A percentile compares a stretch with the other conserved stretches of the same genome.
phyloP scores from a whole-genome alignment of 208 protist genomes.

The Trypanosoma caninum region DNA sequence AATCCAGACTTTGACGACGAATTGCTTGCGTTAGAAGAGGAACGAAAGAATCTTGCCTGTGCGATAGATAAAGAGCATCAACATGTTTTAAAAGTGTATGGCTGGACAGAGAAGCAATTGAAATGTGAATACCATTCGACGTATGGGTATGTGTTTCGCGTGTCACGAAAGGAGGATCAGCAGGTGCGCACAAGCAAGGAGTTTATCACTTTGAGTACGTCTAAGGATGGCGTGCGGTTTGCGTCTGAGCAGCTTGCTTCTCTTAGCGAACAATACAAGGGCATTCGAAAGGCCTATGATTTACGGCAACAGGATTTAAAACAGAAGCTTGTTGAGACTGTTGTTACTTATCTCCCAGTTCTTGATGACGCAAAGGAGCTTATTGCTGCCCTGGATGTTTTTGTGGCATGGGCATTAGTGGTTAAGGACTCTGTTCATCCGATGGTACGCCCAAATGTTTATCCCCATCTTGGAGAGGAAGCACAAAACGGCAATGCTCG shows the following conservation, averaged over 20 bases:
- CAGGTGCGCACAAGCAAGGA: slow-evolving; percentile 76
- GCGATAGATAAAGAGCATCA: slow-evolving; percentile 81
- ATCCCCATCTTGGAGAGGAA: not conserved
- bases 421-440: slow-evolving; percentile 79
- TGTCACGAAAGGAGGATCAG: slow-evolving; percentile 90
- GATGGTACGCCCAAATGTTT: slow-evolving; percentile 90
- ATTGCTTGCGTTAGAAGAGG: slow-evolving; percentile 77
- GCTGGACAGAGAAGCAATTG: slow-evolving; percentile 88
- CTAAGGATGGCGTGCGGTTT: slow-evolving; percentile 96
- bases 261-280: slow-evolving; percentile 81
- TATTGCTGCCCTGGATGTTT: slow-evolving; percentile 95
- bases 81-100: slow-evolving; percentile 55
- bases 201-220: slow-evolving; percentile 79
- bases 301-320: slow-evolving; percentile 84
- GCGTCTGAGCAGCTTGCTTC: slow-evolving; percentile 76
- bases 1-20: slow-evolving; percentile 93
- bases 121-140: slow-evolving; percentile 88
- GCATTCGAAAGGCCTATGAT: slow-evolving; percentile 73
- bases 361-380: slow-evolving; percentile 93
- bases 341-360: slow-evolving; percentile 92
- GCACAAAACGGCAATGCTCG: slow-evolving; percentile 16
- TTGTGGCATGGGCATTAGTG: slow-evolving; percentile 88
- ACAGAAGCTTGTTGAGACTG: slow-evolving; percentile 89
- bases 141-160: slow-evolving; percentile 91
- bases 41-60: slow-evolving; percentile 52